Conservation (phyloP, 1,284 basidiomycete genomes). For the Ustilago nuda region DNA sequence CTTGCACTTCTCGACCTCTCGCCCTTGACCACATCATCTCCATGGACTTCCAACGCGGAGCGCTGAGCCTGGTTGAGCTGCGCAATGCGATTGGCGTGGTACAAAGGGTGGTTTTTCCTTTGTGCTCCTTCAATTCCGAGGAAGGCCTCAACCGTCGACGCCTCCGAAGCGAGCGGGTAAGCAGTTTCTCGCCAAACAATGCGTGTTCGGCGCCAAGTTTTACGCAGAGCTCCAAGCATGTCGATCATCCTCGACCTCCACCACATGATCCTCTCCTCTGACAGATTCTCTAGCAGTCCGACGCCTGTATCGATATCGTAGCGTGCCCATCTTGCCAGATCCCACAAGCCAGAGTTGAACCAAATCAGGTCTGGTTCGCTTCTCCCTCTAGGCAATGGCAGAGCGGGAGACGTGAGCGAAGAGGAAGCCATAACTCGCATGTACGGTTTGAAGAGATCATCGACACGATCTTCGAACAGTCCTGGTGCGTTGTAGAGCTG, state of each 20-base stretch:
- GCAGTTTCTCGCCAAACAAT: constrained; percentile 61
- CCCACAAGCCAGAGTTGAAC: constrained; percentile 69
- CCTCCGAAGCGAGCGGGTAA: constrained; percentile 42
- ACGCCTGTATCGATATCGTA: constrained; percentile 63
- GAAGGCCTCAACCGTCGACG: constrained; percentile 58
- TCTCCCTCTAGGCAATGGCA: constrained; percentile 52
- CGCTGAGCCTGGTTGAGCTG: constrained; percentile 60
- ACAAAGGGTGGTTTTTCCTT: constrained; percentile 60
- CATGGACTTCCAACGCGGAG: constrained; percentile 46
- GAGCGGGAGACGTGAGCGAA: constrained; percentile 24
- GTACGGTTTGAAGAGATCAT: constrained; percentile 66
- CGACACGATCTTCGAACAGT: constrained; percentile 69
- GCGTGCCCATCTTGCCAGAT: constrained; percentile 69
- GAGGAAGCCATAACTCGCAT: constrained; percentile 40
- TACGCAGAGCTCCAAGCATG: constrained; percentile 53
- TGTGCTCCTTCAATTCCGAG: constrained; percentile 41
- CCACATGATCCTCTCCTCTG: constrained; percentile 66
- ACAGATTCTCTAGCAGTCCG: constrained; percentile 60
- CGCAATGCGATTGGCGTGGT: constrained; percentile 57
- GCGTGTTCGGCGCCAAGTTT: constrained; percentile 28
- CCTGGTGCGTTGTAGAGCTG: constrained; percentile 68
- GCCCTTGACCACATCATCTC: constrained; percentile 59
- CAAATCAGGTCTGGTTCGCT: constrained; percentile 69
- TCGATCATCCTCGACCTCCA: constrained; percentile 67
- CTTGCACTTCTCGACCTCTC: constrained; percentile 35